Percentiles rank a stretch among this genome's conserved stretches.
phyloP scores from a whole-genome alignment of 768 basidiomycete genomes.

The Cytidiella melzeri region DNA sequence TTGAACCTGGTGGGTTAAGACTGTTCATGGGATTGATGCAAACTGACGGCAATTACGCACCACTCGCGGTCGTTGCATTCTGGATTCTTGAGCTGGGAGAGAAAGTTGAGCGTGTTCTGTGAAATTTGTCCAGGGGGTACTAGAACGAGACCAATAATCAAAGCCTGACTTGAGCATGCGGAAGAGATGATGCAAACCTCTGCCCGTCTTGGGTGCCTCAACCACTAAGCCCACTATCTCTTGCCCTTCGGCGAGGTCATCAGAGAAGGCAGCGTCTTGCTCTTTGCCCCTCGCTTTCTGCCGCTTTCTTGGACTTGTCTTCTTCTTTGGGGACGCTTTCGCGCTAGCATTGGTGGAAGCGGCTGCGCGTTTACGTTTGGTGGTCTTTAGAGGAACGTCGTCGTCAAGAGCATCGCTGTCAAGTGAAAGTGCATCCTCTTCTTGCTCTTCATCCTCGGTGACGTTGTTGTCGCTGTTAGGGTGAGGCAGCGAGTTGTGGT shows the following conservation, averaged over 20 bases:
- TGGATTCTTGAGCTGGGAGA: slow-evolving; percentile 62
- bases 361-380: slow-evolving; percentile 25
- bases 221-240: slow-evolving; percentile 72
- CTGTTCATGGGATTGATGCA: not conserved
- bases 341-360: slow-evolving; percentile 9
- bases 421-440: slow-evolving; percentile 23
- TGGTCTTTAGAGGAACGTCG: slow-evolving; percentile 13
- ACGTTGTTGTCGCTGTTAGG: too few relatives aligned
- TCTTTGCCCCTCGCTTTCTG: slow-evolving; percentile 25
- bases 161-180: not conserved
- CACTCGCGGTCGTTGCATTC: slow-evolving; percentile 81
- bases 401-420: slow-evolving; percentile 34
- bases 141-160: slow-evolving; percentile 23
- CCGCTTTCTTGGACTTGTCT: slow-evolving; percentile 15
- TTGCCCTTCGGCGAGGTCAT: slow-evolving; percentile 55
- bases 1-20: slow-evolving; percentile 59
- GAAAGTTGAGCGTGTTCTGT: slow-evolving; percentile 77
- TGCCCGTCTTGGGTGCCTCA: slow-evolving; percentile 77
- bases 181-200: slow-evolving; percentile 42
- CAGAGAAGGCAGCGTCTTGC: slow-evolving; percentile 33
- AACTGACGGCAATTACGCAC: slow-evolving; percentile 39
- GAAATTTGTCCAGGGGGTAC: slow-evolving; percentile 86
- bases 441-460: slow-evolving; percentile 16
- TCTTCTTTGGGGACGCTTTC: slow-evolving; percentile 9
- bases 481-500: too few relatives aligned